Base-by-base conservation (phyloP, 176 grass and related monocot genomes). In the Oryza officinalis region DNA sequence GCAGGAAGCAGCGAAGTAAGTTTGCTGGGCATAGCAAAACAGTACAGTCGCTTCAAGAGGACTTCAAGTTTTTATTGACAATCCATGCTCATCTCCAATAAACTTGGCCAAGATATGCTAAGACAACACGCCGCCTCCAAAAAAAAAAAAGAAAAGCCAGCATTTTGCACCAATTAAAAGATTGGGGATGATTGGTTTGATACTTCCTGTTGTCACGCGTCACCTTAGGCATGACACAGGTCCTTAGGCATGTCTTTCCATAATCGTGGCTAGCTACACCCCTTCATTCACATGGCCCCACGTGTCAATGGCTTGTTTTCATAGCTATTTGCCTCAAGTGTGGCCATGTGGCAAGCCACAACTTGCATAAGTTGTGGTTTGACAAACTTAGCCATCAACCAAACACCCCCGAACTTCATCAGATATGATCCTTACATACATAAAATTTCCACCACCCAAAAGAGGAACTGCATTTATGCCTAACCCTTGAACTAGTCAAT, bases 141-240 rank as follows among this genome's bases (percentile, higher is more conserved):
- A 26, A 47, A 75, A 50, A 50, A n/a, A 5, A 57, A 50, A 33
- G 18, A 65, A 13, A 52, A 76, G n/a, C 28, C 15, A 67, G 6
- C 4, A 52, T 52, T 75, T 83, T 76, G 43, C 50, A 84, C 27
- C 44, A 83, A 38, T 66, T 9, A 69, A 74, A 65, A 37, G 4
- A 35, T 46, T 37, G 35, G 4, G 35, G 35, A 37, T 37, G 35
- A 4, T 37, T 8, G 6, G 35, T 37, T 37, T 37, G 35, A 6
- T 37, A 37, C 35, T 37, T 37, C 35, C 35, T 37, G 35, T 37
- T 37, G 35, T 5, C 5, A 37, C 6, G 6, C 35, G 6, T 37
- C 35, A 37, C 35, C 35, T 37, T 37, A 37, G 35, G 35, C 35
- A 37, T 41, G 2, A 41, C 40, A 41, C 10, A 41, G 40, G 40